Conservation (phyloP, 169 alveolate genomes). For the Babesia bovis region DNA sequence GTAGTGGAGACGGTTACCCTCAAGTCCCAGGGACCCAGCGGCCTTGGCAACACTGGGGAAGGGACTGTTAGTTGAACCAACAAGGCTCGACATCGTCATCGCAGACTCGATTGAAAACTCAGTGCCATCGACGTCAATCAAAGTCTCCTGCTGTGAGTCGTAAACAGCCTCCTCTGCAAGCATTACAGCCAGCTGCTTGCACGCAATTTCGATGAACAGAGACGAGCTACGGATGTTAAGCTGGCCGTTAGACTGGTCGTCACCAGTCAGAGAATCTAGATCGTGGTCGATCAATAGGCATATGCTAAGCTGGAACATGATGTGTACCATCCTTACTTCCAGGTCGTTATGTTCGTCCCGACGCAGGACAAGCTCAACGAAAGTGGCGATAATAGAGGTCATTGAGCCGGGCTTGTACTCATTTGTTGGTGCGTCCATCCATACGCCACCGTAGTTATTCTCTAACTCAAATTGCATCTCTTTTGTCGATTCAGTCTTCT, state of each 20-base stretch:
- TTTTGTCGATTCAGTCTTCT: conserved; percentile 39
- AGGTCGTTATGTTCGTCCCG: conserved; percentile 28
- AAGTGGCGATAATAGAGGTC: conserved; percentile 36
- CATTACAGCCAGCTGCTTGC: conserved; percentile 55
- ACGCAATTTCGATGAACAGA: conserved; percentile 54
- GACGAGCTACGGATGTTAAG: conserved; percentile 45
- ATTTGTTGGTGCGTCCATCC: conserved; percentile 68
- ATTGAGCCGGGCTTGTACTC: conserved; percentile 63
- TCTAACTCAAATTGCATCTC: conserved; percentile 64
- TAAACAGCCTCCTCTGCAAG: conserved; percentile 42
- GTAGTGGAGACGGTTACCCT: conserved; percentile 31
- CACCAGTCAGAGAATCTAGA: conserved; percentile 31
- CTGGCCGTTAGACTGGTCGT: conserved; percentile 27
- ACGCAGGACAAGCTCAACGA: conserved; percentile 46
- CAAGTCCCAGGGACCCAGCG: conserved; percentile 56
- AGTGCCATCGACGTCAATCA: conserved; percentile 37
- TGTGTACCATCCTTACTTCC: conserved; percentile 47
- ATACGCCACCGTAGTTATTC: conserved; percentile 69
- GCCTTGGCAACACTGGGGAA: conserved; percentile 50
- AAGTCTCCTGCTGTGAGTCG: conserved; percentile 34
- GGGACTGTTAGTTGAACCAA: conserved; percentile 40
- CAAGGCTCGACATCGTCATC: conserved; percentile 57
- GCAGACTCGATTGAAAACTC: conserved; percentile 55
- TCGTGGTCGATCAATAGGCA: conserved; percentile 57
- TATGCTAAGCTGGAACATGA: conserved; percentile 56